Evolutionary conservation across 208 protist species (phyloP), one percentile per base, ranked within the genome.

Genomic region (Leptomonas seymouri): DNA sequence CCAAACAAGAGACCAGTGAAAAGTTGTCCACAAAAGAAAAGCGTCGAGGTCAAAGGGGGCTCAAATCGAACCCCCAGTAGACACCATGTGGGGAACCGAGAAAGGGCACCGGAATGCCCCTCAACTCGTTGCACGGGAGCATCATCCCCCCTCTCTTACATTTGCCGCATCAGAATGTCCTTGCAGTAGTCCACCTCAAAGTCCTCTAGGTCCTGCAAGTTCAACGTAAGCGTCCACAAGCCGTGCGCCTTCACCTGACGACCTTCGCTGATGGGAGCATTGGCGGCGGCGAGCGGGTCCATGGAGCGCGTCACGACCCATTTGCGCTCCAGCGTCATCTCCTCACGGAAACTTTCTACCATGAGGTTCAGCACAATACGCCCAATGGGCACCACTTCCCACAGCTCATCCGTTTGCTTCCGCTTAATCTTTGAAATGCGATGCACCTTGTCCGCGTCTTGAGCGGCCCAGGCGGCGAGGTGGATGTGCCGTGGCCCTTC

Each of bases 151-250:
- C n/a, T n/a, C 5, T 18, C 31, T 76, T 77, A 94, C 71, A 87
- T 64, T 46, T 96, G 90, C 5, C 71, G 70, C 68, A 96, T 77
- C 45, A 96, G 78, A 8, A 90, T 71, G 56, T 96, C 90, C 56
- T 96, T 96, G 80, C 90, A 96, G 78, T 96, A 96, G 69, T 96
- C 90, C 21, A 96, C 86, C 66, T 97, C 92, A 79, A 95, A 97
- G 67, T 97, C 92, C 65, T 94, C 90, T 31, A 97, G 69, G 67
- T 97, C 92, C 61, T 97, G 92, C 56, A 97, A 63, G 68, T 97
- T 97, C 27, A 97, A 60, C 48, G 92, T 97, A 51, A 97, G 71
- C 14, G 92, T 94, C 90, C 92, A 97, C 50, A 97, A 76, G 12
- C 92, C 92, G 68, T 97, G 92, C 25, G 89, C 82, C 18, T 74